Base-by-base conservation (phyloP, 2,329 filamentous ascomycete species). In the Hypoxylon sp. region DNA sequence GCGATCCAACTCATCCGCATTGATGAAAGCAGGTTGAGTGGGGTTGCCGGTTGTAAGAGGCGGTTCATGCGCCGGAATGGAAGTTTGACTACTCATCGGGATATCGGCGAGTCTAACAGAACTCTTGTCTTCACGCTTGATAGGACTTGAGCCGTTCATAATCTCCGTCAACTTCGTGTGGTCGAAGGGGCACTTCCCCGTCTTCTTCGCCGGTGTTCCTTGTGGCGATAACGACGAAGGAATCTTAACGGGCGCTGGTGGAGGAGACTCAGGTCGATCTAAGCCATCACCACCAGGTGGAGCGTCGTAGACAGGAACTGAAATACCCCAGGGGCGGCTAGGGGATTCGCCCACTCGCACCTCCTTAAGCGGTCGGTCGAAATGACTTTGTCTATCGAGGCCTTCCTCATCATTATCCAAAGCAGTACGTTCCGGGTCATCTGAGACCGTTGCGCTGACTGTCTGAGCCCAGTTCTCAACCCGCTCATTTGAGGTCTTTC, bases 301-400 rank as follows among this genome's bases (percentile, higher is more conserved):
- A 14, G 70, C 69, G 63, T 86, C 82, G 68, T 86, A 83, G 38
- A 88, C 79, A 2, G 94, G 94, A 0, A 98, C 90, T 4, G 89
- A 88, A 57, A 98, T 97, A 5, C 94, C 94, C 94, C 94, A 98
- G 13, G 95, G 95, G 48, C 95, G 87, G 78, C 92, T 97, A 4
- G 95, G 95, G 13, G 93, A 97, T 80, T 98, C 95, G 46, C 95
- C 95, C 21, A 98, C 90, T n/a, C 95, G 87, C 9, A 98, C 88
- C 74, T 98, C 95, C 76, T 95, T 93, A 57, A 98, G 79, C 0
- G 92, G 90, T 48, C 94, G 88, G 72, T 97, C 93, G 77, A 97
- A 98, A 75, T 90, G 92, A 63, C 90, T 86, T 69, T 89, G 85
- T 62, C 93, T 87, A 48, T 90, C 86, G 28, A 89, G 87, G 2